phyloP scores from a whole-genome alignment of 148 eudicot species.

The Chenopodium berlandieri region DNA sequence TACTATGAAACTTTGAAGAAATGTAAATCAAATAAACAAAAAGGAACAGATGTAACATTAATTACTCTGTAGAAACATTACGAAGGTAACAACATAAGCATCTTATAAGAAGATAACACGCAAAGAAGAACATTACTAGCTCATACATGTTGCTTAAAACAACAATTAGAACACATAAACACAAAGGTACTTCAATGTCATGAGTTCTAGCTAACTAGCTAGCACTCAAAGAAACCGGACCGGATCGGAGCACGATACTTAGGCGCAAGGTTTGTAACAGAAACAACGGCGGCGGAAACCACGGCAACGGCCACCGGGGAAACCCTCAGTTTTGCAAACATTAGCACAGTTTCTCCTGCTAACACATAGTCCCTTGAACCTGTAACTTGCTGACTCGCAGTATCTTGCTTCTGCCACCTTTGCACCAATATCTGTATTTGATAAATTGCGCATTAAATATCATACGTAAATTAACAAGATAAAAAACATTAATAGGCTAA shows the following conservation, averaged over 20 bases:
- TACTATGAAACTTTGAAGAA: no score
- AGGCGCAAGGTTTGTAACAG: constrained; percentile 22
- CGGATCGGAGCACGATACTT: not conserved
- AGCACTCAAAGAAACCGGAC: not conserved
- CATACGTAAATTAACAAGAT: not conserved
- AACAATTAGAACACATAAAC: not conserved
- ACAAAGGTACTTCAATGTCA: not conserved
- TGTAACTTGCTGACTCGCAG: constrained; percentile 27
- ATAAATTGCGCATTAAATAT: not conserved
- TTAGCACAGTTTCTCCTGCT: constrained; percentile 31
- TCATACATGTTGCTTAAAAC: not conserved
- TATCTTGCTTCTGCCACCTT: constrained; percentile 29
- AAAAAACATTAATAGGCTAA: no score
- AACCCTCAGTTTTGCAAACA: constrained; percentile 32
- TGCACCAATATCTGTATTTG: constrained; percentile 15
- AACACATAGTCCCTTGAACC: constrained; percentile 26
- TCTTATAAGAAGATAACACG: no score
- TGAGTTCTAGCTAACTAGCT: not conserved
- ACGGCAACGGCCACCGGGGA: constrained; percentile 27
- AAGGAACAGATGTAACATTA: no score
- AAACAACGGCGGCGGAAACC: constrained; percentile 35
- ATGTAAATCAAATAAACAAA: no score
- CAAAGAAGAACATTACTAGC: not conserved
- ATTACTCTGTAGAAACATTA: no score
- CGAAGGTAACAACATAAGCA: no score